Percentiles rank a stretch among this genome's conserved stretches.
Evolutionary conservation across 2,329 filamentous ascomycete species (phyloP).

Genomic region (Neopestalotiopsis sp.): DNA sequence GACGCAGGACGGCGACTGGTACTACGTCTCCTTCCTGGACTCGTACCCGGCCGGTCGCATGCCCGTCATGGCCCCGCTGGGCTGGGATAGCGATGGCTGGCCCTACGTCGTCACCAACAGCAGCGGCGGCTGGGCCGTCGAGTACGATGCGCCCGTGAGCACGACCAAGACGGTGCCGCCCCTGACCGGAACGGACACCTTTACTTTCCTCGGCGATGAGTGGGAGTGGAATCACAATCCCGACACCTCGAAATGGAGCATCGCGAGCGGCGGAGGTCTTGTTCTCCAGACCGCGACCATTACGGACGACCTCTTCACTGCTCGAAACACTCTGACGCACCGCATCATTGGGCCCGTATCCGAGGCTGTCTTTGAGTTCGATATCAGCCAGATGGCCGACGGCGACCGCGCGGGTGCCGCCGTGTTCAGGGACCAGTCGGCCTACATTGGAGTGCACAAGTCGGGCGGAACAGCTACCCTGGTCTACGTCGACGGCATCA

Average conservation of each 20-base stretch:
- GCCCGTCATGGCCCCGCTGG: conserved; percentile 60
- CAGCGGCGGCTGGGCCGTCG: conserved; percentile 49
- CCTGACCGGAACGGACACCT: conserved; percentile 47
- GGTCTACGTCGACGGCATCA: conserved; percentile 41
- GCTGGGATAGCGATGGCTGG: conserved; percentile 55
- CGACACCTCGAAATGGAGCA: conserved; percentile 47
- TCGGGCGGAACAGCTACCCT: conserved; percentile 31
- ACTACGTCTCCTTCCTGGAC: conserved; percentile 60
- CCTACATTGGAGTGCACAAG: conserved; percentile 55
- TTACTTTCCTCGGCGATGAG: conserved; percentile 44
- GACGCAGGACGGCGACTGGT: conserved; percentile 57
- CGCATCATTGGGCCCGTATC: conserved; percentile 48
- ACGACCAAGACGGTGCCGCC: conserved; percentile 31
- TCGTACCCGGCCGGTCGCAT: conserved; percentile 60
- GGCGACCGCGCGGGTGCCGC: conserved; percentile 57
- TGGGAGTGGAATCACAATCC: conserved; percentile 70
- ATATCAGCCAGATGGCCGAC: conserved; percentile 50
- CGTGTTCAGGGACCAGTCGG: conserved; percentile 55
- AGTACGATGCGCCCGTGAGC: conserved; percentile 38
- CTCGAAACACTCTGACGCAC: conserved; percentile 52
- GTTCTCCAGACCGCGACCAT: conserved; percentile 53
- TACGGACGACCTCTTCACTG: conserved; percentile 52
- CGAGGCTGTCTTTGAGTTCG: conserved; percentile 53
- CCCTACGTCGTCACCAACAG: conserved; percentile 46
- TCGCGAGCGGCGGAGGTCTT: conserved; percentile 45